Conservation (phyloP, 2,329 filamentous ascomycete genomes). For the Trichoderma gracile region DNA sequence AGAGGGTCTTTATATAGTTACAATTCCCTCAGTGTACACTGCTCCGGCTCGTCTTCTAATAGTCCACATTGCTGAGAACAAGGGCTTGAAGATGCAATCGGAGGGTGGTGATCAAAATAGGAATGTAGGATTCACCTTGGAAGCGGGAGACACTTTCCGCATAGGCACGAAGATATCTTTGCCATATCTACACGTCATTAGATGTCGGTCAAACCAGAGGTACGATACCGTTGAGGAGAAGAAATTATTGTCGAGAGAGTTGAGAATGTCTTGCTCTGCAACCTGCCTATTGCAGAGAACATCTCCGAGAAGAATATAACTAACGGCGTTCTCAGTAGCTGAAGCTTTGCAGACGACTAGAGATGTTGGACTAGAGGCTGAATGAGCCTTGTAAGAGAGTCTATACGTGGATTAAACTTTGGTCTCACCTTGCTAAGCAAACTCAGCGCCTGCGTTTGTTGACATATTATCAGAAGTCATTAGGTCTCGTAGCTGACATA, state of each 20-base stretch:
- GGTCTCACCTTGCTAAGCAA: neutral
- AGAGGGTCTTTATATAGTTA: constrained; percentile 13
- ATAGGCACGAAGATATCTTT: neutral
- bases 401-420: neutral
- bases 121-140: constrained; percentile 7
- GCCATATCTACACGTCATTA: neutral
- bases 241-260: neutral
- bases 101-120: constrained; percentile 4
- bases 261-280: neutral
- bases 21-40: neutral
- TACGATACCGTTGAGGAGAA: neutral
- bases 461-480: neutral
- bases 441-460: too few relatives aligned
- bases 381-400: neutral
- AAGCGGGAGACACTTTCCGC: neutral
- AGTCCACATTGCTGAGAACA: neutral
- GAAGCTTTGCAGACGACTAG: neutral
- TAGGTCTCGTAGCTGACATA: neutral
- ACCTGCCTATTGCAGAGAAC: constrained; percentile 17
- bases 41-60: neutral
- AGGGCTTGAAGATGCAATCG: neutral
- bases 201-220: neutral
- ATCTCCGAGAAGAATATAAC: neutral
- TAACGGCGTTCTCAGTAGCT: neutral
- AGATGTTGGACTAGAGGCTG: neutral